phyloP scores from a whole-genome alignment of 2,329 filamentous ascomycete genomes.

The Paraphoma sp. region DNA sequence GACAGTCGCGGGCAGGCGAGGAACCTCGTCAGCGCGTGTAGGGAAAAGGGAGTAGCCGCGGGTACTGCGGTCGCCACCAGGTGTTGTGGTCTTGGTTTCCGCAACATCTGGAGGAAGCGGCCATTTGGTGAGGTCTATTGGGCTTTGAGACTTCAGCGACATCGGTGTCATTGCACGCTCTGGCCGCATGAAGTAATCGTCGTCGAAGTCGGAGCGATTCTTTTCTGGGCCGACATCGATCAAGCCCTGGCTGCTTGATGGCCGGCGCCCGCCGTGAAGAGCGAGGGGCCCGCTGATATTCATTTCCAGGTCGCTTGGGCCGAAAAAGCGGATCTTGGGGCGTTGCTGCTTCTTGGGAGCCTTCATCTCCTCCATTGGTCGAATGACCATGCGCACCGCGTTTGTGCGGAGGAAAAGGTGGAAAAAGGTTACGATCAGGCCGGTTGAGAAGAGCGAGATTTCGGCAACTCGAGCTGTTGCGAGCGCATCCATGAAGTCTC shows the following conservation, averaged over 20 bases:
- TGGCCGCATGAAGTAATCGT: conserved; percentile 41
- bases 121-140: conserved; percentile 45
- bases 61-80: conserved; percentile 33
- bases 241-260: conserved; percentile 43
- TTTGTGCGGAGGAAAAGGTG: conserved; percentile 73
- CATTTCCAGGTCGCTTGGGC: conserved; percentile 51
- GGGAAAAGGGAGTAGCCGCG: conserved; percentile 50
- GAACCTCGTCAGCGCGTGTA: conserved; percentile 47
- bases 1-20: conserved; percentile 47
- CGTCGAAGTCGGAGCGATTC: conserved; percentile 43
- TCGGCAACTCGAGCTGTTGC: conserved; percentile 68
- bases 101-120: conserved; percentile 41
- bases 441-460: conserved; percentile 70
- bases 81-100: conserved; percentile 23
- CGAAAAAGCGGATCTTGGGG: conserved; percentile 57
- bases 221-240: conserved; percentile 48
- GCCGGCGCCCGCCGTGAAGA: conserved; percentile 40
- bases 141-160: conserved; percentile 30
- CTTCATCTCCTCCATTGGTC: conserved; percentile 56
- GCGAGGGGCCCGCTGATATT: conserved; percentile 48
- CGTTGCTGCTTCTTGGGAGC: conserved; percentile 50
- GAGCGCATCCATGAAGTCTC: conserved; percentile 51
- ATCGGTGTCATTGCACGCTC: conserved; percentile 40
- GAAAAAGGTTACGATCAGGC: conserved; percentile 68
- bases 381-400: conserved; percentile 62